phyloP scores from a whole-genome alignment of 495 filamentous ascomycete genomes.

The Xylaria longipes region DNA sequence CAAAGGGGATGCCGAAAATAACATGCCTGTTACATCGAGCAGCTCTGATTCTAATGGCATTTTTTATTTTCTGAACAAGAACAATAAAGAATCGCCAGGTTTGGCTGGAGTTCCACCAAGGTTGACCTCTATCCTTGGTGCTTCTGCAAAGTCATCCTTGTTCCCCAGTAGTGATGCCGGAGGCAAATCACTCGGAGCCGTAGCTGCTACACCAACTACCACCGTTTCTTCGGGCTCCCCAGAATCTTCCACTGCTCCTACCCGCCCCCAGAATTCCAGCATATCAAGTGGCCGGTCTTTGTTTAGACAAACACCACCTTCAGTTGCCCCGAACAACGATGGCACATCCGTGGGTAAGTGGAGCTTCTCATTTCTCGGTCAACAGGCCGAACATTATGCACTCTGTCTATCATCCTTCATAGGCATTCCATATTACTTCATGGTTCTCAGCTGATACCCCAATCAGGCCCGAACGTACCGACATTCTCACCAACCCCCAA shows the following conservation, averaged over 20 bases:
- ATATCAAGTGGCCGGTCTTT: not conserved
- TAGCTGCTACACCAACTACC: not conserved
- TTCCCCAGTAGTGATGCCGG: not conserved
- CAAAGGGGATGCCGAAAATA: not conserved
- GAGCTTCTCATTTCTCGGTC: not conserved
- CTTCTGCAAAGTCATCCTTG: constrained; percentile 7
- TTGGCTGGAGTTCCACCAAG: not conserved
- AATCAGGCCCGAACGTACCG: not conserved
- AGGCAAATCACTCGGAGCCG: not conserved
- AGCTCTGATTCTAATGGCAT: not conserved
- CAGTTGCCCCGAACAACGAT: not conserved
- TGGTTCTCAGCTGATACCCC: not conserved
- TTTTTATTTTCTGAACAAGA: constrained; percentile 1
- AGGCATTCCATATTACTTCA: not conserved
- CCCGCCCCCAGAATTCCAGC: not conserved
- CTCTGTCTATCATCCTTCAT: not conserved
- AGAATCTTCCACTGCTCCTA: not conserved
- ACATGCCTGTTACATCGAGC: not conserved
- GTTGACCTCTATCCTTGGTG: not conserved
- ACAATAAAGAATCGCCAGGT: not conserved
- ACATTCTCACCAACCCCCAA: not conserved
- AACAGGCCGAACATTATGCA: not conserved
- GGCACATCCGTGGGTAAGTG: constrained; percentile 12
- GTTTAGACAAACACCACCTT: constrained; percentile 3
- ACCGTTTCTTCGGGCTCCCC: not conserved